These are phyloP conservation scores for Lasiodiplodia citricola DNA, from an alignment of 2,329 filamentous ascomycete species.

Conservation along the genomic window DNA sequence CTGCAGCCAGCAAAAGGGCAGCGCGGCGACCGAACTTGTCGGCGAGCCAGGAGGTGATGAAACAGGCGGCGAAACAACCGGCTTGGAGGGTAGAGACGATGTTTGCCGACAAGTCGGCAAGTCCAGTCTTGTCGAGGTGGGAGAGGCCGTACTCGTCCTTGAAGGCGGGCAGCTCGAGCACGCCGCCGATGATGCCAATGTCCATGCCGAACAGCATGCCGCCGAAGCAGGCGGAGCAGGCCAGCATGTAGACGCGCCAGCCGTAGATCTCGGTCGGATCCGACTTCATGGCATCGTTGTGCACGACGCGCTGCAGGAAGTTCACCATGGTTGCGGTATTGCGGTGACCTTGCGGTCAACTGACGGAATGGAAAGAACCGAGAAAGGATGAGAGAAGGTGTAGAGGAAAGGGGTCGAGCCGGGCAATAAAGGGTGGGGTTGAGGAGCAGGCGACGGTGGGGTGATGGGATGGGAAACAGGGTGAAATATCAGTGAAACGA, in stretches of 20 bases:
- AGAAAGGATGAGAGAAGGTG: not conserved
- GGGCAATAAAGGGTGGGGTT: not conserved
- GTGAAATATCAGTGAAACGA: slow-evolving; percentile 16
- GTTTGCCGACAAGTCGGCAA: slow-evolving; percentile 66
- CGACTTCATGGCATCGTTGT: slow-evolving; percentile 72
- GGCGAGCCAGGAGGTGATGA: slow-evolving; percentile 61
- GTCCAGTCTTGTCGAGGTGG: slow-evolving; percentile 42
- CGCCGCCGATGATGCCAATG: slow-evolving; percentile 65
- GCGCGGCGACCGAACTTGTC: slow-evolving; percentile 62
- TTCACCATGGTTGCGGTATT: slow-evolving; percentile 14
- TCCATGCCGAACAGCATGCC: slow-evolving; percentile 71
- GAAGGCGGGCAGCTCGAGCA: slow-evolving; percentile 65
- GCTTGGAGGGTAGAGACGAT: slow-evolving; percentile 74
- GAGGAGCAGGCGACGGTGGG: not conserved
- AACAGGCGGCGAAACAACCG: slow-evolving; percentile 68
- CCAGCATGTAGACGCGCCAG: slow-evolving; percentile 70
- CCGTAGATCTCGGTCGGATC: slow-evolving; percentile 73
- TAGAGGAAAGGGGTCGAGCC: not conserved
- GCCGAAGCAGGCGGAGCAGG: slow-evolving; percentile 70
- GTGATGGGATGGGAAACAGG: not conserved
- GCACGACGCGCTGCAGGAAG: slow-evolving; percentile 62
- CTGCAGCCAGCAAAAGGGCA: slow-evolving; percentile 61
- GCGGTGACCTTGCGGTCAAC: slow-evolving; percentile 11
- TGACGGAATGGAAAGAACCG: not conserved
- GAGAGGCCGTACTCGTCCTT: slow-evolving; percentile 45